Conservation (phyloP, 352 stramenopile genomes). For the Pythium sp. region DNA sequence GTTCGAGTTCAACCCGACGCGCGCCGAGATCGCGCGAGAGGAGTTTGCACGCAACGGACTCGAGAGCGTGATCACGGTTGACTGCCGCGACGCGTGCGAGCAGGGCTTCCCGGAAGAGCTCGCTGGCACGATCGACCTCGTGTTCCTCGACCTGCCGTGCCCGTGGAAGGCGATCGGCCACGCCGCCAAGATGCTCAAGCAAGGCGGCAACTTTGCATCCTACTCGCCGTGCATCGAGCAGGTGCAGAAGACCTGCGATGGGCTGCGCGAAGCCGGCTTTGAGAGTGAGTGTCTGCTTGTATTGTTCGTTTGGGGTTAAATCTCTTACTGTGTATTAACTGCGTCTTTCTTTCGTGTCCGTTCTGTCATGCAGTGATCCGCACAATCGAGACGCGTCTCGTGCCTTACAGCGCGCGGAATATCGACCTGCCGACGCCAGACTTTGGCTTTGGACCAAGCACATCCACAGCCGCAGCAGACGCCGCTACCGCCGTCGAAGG, state of each 20-base stretch:
- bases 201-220: constrained; percentile 90
- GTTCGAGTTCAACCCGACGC: constrained; percentile 97
- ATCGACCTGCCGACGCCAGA: constrained; percentile 70
- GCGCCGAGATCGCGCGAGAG: constrained; percentile 88
- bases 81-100: constrained; percentile 95
- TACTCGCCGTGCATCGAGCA: constrained; percentile 99
- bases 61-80: constrained; percentile 88
- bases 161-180: constrained; percentile 96
- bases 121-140: constrained; percentile 84
- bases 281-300: constrained; percentile 39
- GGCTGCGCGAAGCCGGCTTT: constrained; percentile 73
- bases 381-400: constrained; percentile 92
- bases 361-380: constrained; percentile 52
- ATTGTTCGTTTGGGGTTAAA: neutral
- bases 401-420: constrained; percentile 70
- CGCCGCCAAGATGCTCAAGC: constrained; percentile 91
- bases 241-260: constrained; percentile 90
- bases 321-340: neutral
- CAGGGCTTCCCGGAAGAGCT: constrained; percentile 78
- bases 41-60: constrained; percentile 95
- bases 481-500: constrained; percentile 19
- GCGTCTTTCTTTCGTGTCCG: constrained; percentile 5
- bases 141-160: constrained; percentile 98
- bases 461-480: constrained; percentile 13
- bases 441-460: constrained; percentile 40